Percentiles rank a stretch among this genome's conserved stretches.
Conservation (phyloP, 768 basidiomycete species). For the Serendipita vermifera region DNA sequence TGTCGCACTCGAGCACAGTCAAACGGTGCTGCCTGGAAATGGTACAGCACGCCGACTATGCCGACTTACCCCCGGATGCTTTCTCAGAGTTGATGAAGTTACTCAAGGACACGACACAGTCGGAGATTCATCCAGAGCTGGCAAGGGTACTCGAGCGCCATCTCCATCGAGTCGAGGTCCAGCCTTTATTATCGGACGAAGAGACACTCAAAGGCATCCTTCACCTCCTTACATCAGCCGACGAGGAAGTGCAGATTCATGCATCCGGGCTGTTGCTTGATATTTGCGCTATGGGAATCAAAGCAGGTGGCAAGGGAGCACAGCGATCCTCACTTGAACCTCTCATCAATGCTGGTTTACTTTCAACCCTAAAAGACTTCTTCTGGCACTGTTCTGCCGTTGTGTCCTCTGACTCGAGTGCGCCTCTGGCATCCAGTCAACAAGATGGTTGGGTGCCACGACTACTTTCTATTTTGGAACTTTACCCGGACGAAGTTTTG, state of each 20-base stretch:
- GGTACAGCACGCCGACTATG: constrained; percentile 3
- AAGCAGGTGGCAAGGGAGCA: constrained; percentile 1
- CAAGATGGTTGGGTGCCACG: constrained; percentile 5
- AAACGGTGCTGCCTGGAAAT: constrained; percentile 4
- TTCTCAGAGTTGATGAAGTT: neutral
- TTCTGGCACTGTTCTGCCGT: neutral
- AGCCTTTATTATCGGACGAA: neutral
- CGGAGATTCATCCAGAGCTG: neutral
- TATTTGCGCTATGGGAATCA: neutral
- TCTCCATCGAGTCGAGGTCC: neutral
- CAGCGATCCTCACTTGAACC: neutral
- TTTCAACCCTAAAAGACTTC: neutral
- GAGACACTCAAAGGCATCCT: neutral
- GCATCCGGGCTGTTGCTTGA: neutral
- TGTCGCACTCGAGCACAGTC: neutral
- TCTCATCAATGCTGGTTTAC: neutral
- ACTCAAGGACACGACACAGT: neutral
- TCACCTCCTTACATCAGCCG: neutral
- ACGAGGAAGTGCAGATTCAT: neutral
- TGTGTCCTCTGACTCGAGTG: neutral
- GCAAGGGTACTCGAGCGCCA: neutral
- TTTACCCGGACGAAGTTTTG: neutral
- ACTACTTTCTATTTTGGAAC: neutral
- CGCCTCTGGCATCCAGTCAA: neutral
- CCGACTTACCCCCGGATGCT: neutral